These are phyloP conservation scores for Yarrowia osloensis DNA, from an alignment of 805 yeast genomes.

Conservation along the genomic window DNA sequence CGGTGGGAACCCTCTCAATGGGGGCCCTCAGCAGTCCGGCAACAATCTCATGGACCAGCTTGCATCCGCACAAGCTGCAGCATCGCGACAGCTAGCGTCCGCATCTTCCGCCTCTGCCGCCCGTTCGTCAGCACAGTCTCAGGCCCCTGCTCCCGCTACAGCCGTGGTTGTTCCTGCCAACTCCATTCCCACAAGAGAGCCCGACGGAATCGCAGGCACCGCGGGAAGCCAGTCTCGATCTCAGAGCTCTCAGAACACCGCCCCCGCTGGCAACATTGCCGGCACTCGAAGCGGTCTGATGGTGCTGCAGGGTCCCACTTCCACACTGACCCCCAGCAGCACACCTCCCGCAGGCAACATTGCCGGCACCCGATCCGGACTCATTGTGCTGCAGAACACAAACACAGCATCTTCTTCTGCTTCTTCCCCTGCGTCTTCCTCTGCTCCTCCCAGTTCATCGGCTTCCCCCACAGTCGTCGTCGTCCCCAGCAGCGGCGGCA, in stretches of 20 bases:
- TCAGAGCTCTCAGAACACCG: neutral
- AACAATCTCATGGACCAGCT: slow-evolving; percentile 19
- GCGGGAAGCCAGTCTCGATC: no score
- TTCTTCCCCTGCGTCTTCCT: neutral
- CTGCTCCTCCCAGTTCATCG: neutral
- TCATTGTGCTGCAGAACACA: slow-evolving; percentile 5
- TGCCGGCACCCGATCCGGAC: slow-evolving; percentile 6
- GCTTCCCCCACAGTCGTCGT: neutral
- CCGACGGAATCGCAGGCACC: slow-evolving; percentile 14
- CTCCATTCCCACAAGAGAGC: slow-evolving; percentile 9
- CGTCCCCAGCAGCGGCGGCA: neutral
- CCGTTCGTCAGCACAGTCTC: neutral
- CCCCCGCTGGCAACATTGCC: slow-evolving; percentile 7
- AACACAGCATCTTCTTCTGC: neutral
- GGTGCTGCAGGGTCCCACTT: neutral
- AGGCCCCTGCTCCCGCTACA: neutral
- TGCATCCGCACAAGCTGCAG: neutral
- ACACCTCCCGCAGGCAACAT: neutral
- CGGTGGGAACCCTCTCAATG: neutral
- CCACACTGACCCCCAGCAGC: neutral
- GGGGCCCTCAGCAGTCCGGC: neutral
- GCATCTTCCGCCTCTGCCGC: neutral
- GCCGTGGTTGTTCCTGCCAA: neutral
- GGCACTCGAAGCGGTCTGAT: slow-evolving; percentile 10
- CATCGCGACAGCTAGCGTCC: neutral